Percentiles rank a stretch among this genome's conserved stretches.
Evolutionary conservation across 1,139 yeast genomes (phyloP).

Genomic region (Zygosaccharomyces sapae): DNA sequence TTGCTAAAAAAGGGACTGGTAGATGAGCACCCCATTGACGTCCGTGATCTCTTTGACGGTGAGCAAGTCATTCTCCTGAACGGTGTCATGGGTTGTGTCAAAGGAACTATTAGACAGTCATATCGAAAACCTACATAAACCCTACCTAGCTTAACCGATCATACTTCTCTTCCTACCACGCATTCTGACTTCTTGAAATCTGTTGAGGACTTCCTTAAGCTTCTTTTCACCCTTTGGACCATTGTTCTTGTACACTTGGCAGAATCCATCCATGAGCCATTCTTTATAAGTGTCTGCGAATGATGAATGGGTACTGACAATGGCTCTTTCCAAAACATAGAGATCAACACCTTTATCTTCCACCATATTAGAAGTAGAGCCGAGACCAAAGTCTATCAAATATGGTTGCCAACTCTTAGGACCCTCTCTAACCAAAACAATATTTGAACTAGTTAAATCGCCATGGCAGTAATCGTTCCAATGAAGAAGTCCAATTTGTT

Average conservation of each 20-base stretch:
- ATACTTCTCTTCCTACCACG: conserved; percentile 94
- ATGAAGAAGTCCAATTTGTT: conserved; percentile 68
- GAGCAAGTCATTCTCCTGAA: conserved; percentile 70
- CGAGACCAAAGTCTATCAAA: conserved; percentile 87
- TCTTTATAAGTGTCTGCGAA: conserved; percentile 58
- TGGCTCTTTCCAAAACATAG: conserved; percentile 89
- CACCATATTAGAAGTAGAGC: conserved; percentile 64
- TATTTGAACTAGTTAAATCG: conserved; percentile 87
- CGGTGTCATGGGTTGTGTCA: conserved; percentile 76
- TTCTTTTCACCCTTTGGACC: conserved; percentile 41
- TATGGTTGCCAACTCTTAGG: conserved; percentile 43
- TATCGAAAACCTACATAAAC: conserved; percentile 8
- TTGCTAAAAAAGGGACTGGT: conserved; percentile 54
- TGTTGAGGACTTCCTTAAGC: conserved; percentile 51
- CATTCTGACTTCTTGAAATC: conserved; percentile 78
- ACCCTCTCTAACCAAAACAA: conserved; percentile 46
- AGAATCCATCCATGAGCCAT: conserved; percentile 76
- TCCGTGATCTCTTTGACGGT: conserved; percentile 51
- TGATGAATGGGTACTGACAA: conserved; percentile 82
- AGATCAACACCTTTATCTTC: conserved; percentile 97
- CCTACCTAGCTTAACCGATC: conserved; percentile 51
- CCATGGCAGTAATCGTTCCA: conserved; percentile 83
- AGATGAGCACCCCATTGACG: conserved; percentile 49
- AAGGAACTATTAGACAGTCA: conserved; percentile 45
- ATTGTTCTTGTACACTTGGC: conserved; percentile 39